Evolutionary conservation across 75 land plant species (phyloP), one percentile per base, ranked within the genome.

Genomic region (Sequoiadendron giganteum): DNA sequence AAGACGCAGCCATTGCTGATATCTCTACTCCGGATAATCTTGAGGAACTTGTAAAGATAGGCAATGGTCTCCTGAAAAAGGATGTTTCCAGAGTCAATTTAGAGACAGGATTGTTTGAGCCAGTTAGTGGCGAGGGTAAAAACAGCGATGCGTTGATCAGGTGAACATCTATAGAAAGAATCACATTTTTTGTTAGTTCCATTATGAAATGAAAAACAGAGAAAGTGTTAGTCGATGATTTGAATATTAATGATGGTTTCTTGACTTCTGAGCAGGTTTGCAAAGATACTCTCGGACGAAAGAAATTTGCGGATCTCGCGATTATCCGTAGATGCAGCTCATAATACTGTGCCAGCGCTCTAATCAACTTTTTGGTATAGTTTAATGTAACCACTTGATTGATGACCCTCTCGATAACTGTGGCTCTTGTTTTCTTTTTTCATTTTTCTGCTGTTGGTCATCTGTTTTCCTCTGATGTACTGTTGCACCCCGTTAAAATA

Each of bases 21-120:
- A 56, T 77, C 32, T 45, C 88, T 5, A 87, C 83, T 56, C 28
- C n/a, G 73, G 68, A 88, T n/a, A 88, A 88, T 84, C 43, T 83
- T 36, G 75, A 81, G n/a, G 43, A 88, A 11, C 54, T 83, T 43
- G 85, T 70, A 16, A 40, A 88, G 49, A 52, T 58, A 8, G 89
- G 89, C 15, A 11, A 83, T 9, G 8, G 25, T 0, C 85, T 88
- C 1, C 89, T 88, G 6, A 19, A 68, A 25, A 83, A 88, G 34
- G n/a, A 1, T 34, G 36, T 83, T n/a, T 28, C 55, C 32, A 55
- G 54, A 19, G 89, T 83, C 72, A 30, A 88, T 47, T 55, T 88
- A 40, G 89, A 88, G 30, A 88, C 86, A 16, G 89, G 89, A 19
- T 14, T 7, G 28, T 68, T 15, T 47, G 76, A 88, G 45, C 28